phyloP scores from a whole-genome alignment of 2,329 filamentous ascomycete species.

The Eutypella sp. region DNA sequence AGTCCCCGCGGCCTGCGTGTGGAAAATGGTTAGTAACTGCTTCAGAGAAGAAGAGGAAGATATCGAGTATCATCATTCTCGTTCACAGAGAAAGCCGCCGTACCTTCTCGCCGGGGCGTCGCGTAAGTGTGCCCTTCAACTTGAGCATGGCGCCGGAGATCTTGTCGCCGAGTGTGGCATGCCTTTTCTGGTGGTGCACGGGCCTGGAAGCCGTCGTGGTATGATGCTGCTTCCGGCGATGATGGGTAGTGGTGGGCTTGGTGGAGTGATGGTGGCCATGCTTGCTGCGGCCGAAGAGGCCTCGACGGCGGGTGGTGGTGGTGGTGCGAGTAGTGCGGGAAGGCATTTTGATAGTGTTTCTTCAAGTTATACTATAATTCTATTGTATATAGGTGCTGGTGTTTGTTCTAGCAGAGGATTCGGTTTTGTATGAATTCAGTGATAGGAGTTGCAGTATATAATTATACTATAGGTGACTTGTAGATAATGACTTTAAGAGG shows the following conservation, averaged over 20 bases:
- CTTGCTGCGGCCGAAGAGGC: constrained; percentile 35
- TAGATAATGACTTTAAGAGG: no score
- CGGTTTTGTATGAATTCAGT: no score
- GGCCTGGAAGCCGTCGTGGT: no score
- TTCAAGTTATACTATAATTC: background rate
- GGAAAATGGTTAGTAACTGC: constrained; percentile 3
- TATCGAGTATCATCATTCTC: no score
- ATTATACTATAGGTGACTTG: no score
- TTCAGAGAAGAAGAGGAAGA: background rate
- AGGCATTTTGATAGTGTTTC: constrained; percentile 27
- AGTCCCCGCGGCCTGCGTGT: constrained; percentile 62
- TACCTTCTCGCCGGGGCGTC: constrained; percentile 67
- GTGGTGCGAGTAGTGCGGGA: constrained; percentile 27
- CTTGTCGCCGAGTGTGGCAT: constrained; percentile 69
- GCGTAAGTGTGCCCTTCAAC: constrained; percentile 64
- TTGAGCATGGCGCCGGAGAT: constrained; percentile 70
- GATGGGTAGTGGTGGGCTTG: constrained; percentile 28
- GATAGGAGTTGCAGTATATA: no score
- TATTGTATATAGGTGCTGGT: constrained; percentile 1
- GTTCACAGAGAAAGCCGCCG: constrained; percentile 8
- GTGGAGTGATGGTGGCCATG: constrained; percentile 23
- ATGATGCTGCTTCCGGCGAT: constrained; percentile 3
- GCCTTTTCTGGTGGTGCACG: constrained; percentile 61
- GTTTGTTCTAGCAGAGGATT: no score
- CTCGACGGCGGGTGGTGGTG: constrained; percentile 34